Evolutionary conservation across 306 rosid species (phyloP), one percentile per base, ranked within the genome.

Genomic region (Gillenia trifoliata): DNA sequence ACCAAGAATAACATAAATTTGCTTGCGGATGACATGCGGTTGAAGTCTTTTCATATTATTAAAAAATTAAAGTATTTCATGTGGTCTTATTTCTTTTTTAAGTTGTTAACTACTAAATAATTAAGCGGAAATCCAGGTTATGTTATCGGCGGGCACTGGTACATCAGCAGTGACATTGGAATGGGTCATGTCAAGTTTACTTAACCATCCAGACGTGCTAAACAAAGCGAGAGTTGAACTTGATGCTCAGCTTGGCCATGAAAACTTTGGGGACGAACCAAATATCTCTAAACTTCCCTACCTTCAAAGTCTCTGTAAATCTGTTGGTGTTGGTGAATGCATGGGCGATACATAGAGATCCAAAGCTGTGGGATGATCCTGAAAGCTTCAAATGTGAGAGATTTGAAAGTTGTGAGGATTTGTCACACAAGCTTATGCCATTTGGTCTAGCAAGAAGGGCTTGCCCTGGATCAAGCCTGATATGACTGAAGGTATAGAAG

Each of bases 361-460:
- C 62, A 0, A 52, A 38, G 8, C 0, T 74, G 7, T 80, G 83
- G 79, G 76, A 68, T 0, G 52, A 68, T 13, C 34, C 79, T 0
- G 22, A 63, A 5, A 70, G 33, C 38, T 80, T 80, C 9, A 75
- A 50, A 50, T 76, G 72, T 0, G 79, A 74, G 20, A 74, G 83
- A 26, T 75, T 31, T 34, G 30, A 12, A 5, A 49, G 4, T 9
- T 47, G 29, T 12, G 63, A 55, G 10, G 41, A 15, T 23, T 36
- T 16, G 65, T 28, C 6, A 1, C 22, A 41, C 11, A 69, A 68
- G 67, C 11, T 74, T 4, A 11, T 80, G 41, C 72, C 79, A 11
- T 80, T 80, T 52, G 83, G 79, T 38, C 6, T 66, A 5, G 83
- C 77, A 29, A 63, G 81, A 34, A 34, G 81, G 56, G 66, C 81